These are phyloP conservation scores for Suillus bovinus DNA, from an alignment of 768 basidiomycete genomes.

Conservation along the genomic window DNA sequence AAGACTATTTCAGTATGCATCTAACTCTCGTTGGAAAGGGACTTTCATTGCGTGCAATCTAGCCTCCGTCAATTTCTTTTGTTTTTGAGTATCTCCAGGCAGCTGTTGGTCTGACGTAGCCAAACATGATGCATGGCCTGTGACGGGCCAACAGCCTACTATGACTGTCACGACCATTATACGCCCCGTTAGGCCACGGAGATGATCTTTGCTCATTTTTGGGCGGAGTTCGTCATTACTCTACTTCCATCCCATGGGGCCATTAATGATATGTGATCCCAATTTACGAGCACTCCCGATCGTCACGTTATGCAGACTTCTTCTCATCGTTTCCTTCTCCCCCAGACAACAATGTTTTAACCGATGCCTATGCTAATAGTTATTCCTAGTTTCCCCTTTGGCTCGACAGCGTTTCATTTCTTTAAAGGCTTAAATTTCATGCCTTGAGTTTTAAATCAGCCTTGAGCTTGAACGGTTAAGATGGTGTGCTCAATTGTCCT, in stretches of 20 bases:
- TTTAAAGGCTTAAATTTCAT: background rate
- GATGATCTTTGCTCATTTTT: background rate
- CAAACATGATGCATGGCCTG: background rate
- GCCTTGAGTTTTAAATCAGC: background rate
- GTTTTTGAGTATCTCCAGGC: background rate
- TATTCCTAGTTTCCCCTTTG: background rate
- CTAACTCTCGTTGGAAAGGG: too few relatives aligned
- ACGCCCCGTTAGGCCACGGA: background rate
- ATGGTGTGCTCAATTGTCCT: background rate
- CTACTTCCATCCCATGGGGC: background rate
- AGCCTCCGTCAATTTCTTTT: too few relatives aligned
- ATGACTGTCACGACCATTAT: too few relatives aligned
- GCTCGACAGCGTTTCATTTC: too few relatives aligned
- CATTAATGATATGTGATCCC: background rate
- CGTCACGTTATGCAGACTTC: background rate
- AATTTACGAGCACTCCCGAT: background rate
- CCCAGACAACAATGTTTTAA: slow-evolving; percentile 1
- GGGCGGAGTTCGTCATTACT: background rate
- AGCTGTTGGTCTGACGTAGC: background rate
- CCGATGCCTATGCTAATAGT: background rate
- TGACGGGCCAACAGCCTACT: background rate
- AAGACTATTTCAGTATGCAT: too few relatives aligned
- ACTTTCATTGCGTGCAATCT: too few relatives aligned
- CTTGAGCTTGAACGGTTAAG: slow-evolving; percentile 2
- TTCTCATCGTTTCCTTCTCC: slow-evolving; percentile 1